Evolutionary conservation across 2,329 filamentous ascomycete genomes (phyloP).

Genomic region (Penicillium concentricum): DNA sequence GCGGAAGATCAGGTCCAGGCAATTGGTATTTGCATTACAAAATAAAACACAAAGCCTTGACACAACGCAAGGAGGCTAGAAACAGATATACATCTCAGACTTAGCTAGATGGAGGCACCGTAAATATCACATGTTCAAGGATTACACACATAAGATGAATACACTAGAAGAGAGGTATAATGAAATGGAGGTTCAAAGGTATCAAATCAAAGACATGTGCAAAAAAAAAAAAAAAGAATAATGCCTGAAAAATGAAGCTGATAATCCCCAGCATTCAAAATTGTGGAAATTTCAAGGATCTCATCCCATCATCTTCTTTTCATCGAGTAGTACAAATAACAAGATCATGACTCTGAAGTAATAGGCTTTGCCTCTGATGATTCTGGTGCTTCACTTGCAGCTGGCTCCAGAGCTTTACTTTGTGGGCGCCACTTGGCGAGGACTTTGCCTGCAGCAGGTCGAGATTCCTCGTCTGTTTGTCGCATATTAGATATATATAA

Average conservation of each 20-base stretch:
- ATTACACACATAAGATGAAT: not conserved
- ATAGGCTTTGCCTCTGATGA: constrained; percentile 11
- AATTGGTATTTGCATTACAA: not conserved
- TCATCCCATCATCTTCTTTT: not conserved
- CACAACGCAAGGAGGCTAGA: not conserved
- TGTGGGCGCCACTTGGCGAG: constrained; percentile 57
- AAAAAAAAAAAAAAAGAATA: not conserved
- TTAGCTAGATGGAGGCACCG: not conserved
- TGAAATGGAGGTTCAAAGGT: not conserved
- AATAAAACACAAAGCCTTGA: not conserved
- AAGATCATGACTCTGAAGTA: constrained; percentile 1
- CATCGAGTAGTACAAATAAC: not conserved
- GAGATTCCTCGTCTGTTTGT: constrained; percentile 45
- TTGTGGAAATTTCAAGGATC: not conserved
- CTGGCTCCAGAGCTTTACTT: constrained; percentile 26
- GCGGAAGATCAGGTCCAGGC: too few relatives aligned
- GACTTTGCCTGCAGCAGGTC: constrained; percentile 52
- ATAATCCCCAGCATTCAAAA: not conserved
- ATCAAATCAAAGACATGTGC: not conserved
- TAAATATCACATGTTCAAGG: not conserved
- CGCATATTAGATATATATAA: constrained; percentile 3
- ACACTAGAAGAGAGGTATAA: not conserved
- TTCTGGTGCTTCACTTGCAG: constrained; percentile 7
- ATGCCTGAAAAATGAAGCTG: not conserved
- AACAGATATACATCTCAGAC: not conserved